Base-by-base conservation (phyloP, 306 rosid genomes). In the Mimosa pudica region DNA sequence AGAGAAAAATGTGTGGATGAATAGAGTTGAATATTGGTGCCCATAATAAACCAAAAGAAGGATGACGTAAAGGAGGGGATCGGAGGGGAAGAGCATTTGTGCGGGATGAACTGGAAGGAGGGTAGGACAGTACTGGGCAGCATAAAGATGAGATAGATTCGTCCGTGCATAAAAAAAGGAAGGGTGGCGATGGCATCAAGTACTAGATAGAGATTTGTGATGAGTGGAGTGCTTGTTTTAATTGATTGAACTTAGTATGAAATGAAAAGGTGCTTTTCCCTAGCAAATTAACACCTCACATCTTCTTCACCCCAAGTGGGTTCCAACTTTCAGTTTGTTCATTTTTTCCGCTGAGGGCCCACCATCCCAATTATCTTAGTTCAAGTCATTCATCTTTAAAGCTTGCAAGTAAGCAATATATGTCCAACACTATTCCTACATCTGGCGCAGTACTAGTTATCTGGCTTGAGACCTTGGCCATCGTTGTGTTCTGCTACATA, bases 81-180 rank as follows among this genome's bases (percentile, higher is more conserved):
- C 30, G 42, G 63, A 65, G 8, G 58, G 89, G 42, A 70, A 65
- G 8, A 57, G 89, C 76, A 82, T 82, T 68, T 80, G 79, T 82
- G 80, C 75, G 11, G 35, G n/a, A 77, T 75, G 80, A 82, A 80
- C 54, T 63, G 87, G 74, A 80, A 82, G 85, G 85, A 68, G 79
- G 12, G 3, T 17, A 70, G 74, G 74, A 70, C 74, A 17, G 81
- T 64, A 82, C 85, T 70, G 49, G 33, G 46, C 46, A 49, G 17
- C 57, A 32, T 66, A 49, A 18, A 72, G 66, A 69, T 72, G 83
- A 85, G 48, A 80, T 17, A 35, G 75, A 69, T 7, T 78, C 71
- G 65, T 72, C 75, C 73, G 57, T 79, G 79, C 80, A 72, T 54
- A 80, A 76, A 45, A 45, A 45, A 72, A 44, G 47, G 63, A 82